Conservation (phyloP, 2,329 filamentous ascomycete species). For the Elsinoe fawcettii region DNA sequence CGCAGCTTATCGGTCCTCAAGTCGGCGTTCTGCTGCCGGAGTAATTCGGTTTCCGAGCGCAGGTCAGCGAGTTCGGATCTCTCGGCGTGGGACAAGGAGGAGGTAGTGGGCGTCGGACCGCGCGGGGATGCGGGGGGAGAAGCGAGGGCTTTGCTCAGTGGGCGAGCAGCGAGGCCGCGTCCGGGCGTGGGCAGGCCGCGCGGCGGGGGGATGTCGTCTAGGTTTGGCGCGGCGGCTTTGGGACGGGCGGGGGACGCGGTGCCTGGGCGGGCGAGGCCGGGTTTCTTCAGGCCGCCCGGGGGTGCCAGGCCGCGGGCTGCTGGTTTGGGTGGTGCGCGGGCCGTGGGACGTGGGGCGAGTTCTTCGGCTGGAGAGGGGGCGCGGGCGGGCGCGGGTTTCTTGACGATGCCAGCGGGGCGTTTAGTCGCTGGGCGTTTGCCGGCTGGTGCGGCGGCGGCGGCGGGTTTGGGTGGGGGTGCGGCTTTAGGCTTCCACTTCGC, state of each 20-base stretch:
- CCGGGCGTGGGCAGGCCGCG: slow-evolving; percentile 44
- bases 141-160: slow-evolving; percentile 70
- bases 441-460: slow-evolving; percentile 46
- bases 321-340: slow-evolving; percentile 41
- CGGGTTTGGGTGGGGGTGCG: slow-evolving; percentile 49
- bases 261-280: slow-evolving; percentile 29
- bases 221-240: slow-evolving; percentile 46
- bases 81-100: slow-evolving; percentile 69
- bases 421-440: slow-evolving; percentile 46
- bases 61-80: slow-evolving; percentile 88
- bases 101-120: slow-evolving; percentile 36
- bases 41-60: slow-evolving; percentile 70
- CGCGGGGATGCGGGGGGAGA: slow-evolving; percentile 30
- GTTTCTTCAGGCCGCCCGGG: slow-evolving; percentile 37
- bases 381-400: slow-evolving; percentile 36
- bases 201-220: slow-evolving; percentile 32
- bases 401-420: slow-evolving; percentile 37
- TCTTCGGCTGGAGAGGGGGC: slow-evolving; percentile 36
- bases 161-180: slow-evolving; percentile 73
- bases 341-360: slow-evolving; percentile 51
- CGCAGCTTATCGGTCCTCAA: slow-evolving; percentile 73
- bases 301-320: slow-evolving; percentile 33
- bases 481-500: slow-evolving; percentile 90
- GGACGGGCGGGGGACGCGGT: slow-evolving; percentile 32
- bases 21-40: slow-evolving; percentile 69